Evolutionary conservation across 1,139 yeast species (phyloP), one percentile per base, ranked within the genome.

Genomic region (Saccharomyces uvarum): DNA sequence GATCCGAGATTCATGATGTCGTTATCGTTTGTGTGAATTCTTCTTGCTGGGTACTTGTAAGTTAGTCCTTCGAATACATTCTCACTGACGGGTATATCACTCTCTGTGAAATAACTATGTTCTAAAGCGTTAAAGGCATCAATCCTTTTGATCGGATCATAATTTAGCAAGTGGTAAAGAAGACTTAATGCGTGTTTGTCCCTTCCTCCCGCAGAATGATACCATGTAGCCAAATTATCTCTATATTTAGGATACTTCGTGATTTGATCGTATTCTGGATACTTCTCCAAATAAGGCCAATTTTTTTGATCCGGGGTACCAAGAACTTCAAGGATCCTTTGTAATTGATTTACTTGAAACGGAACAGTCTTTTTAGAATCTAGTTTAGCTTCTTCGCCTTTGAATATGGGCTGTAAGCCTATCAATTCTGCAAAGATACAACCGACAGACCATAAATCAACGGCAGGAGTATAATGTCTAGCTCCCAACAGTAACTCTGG

Each of bases 401-500:
- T 93, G 73, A 93, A 93, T 3, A 93, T 85, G 0, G 99, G 99
- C 62, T 97, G 75, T 48, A 95, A 72, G 2, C 96, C 88, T 21
- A 93, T 75, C 51, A 93, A 74, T 68, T 95, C 99, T 0, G 97
- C 99, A 61, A 93, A 77, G 8, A 95, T 93, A 70, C 99, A 93
- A 0, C 99, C 99, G 8, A 90, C 89, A 0, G 99, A 97, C 99
- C 99, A 93, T 53, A 89, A 71, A 71, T 93, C 98, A 49, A 93
- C 86, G 0, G 98, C 93, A 0, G 98, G 96, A 0, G 97, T 87
- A 68, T 93, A 93, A 72, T 93, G 97, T 51, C 97, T 75, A 1
- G 96, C 90, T 0, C 99, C 99, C 44, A 93, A 73, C 46, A 93
- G 74, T 49, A 93, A 75, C 68, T 93, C 99, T 0, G 99, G 98